These are phyloP conservation scores for Helianthus tuberosus DNA, from an alignment of 129 eudicot species.

Conservation along the genomic window DNA sequence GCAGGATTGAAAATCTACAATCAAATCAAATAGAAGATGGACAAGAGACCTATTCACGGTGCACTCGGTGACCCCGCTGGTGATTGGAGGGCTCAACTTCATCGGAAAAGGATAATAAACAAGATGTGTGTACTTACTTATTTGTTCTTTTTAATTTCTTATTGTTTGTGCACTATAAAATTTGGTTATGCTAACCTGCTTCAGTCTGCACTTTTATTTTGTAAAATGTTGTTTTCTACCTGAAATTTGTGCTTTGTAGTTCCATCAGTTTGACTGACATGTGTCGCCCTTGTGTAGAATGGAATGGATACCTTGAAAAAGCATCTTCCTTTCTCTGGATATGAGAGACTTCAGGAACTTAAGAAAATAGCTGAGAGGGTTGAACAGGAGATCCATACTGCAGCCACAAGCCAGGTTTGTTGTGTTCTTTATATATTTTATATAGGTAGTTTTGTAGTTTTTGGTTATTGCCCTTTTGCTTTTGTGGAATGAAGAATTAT, in stretches of 20 bases:
- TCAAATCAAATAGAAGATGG: conserved; percentile 36
- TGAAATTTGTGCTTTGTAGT: background rate
- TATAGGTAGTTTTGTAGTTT: background rate
- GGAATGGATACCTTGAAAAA: conserved; percentile 75
- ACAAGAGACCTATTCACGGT: conserved; percentile 32
- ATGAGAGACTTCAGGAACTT: conserved; percentile 70
- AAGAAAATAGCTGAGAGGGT: conserved; percentile 60
- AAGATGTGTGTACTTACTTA: conserved; percentile 47
- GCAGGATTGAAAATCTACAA: background rate
- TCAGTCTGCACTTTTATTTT: background rate
- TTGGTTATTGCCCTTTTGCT: background rate
- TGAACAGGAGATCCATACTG: conserved; percentile 65
- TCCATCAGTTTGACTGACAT: background rate
- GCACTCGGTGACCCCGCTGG: conserved; percentile 37
- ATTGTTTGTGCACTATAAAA: background rate
- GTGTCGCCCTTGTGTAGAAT: conserved; percentile 44
- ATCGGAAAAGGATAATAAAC: conserved; percentile 59
- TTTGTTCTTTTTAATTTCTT: background rate
- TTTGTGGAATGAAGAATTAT: background rate
- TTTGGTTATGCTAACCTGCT: conserved; percentile 5
- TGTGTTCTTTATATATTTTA: background rate
- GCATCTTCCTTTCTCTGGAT: conserved; percentile 77
- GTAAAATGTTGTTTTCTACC: background rate
- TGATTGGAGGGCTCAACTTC: conserved; percentile 70
- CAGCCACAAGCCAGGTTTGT: conserved; percentile 69